Percentiles rank a stretch among this genome's conserved stretches.
These are phyloP conservation scores for Nemania bipapillata DNA, from an alignment of 2,329 filamentous ascomycete genomes.

Conservation along the genomic window DNA sequence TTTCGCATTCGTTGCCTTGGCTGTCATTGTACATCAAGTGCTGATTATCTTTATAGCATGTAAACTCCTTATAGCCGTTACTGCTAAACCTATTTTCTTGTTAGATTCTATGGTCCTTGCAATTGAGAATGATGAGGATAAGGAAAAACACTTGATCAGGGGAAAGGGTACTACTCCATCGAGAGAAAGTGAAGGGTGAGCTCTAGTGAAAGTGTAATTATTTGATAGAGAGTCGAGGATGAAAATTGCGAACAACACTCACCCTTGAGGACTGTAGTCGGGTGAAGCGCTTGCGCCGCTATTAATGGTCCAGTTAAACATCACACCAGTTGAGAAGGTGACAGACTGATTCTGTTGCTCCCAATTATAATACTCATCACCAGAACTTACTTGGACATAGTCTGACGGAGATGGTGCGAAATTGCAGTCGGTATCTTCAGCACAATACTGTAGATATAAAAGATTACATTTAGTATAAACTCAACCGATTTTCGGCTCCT, in stretches of 20 bases:
- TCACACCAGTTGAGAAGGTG: conserved; percentile 9
- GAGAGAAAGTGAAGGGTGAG: not conserved
- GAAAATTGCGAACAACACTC: conserved; percentile 3
- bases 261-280: conserved; percentile 8
- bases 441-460: conserved; percentile 9
- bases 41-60: conserved; percentile 5
- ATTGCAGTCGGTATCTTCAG: conserved; percentile 4
- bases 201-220: not conserved
- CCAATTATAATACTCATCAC: conserved; percentile 6
- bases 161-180: not conserved
- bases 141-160: not conserved
- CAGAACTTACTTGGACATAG: conserved; percentile 3
- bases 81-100: not conserved
- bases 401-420: conserved; percentile 2
- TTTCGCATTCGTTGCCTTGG: conserved; percentile 9
- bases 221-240: not conserved
- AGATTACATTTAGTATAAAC: conserved; percentile 5
- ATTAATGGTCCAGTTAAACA: conserved; percentile 8
- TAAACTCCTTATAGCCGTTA: conserved; percentile 7
- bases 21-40: conserved; percentile 2
- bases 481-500: not conserved
- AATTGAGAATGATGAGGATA: not conserved
- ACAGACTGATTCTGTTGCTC: conserved; percentile 8
- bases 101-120: not conserved
- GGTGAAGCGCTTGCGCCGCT: not conserved